Evolutionary conservation across 768 basidiomycete species (phyloP).

Genomic region (Tylopilus sp.): DNA sequence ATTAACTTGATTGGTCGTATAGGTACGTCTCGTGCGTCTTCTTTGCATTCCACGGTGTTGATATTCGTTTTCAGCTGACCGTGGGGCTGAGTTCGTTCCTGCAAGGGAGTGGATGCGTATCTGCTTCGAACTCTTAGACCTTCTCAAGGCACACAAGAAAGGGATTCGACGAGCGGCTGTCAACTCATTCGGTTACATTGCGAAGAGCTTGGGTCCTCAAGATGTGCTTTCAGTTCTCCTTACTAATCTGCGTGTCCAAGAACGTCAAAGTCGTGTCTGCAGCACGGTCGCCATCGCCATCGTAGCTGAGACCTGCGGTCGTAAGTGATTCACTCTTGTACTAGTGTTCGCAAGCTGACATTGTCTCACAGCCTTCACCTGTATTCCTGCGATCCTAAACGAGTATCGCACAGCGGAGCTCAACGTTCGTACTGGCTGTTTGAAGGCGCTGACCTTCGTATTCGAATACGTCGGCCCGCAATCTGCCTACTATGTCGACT

Average conservation of each 20-base stretch:
- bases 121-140: constrained; percentile 95
- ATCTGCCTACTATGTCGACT: constrained; percentile 95
- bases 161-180: constrained; percentile 98
- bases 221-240: constrained; percentile 94
- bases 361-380: constrained; percentile 74
- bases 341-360: constrained; percentile 3
- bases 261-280: constrained; percentile 98
- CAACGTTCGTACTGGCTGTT: constrained; percentile 97
- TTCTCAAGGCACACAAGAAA: constrained; percentile 99
- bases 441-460: constrained; percentile 97
- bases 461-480: constrained; percentile 99
- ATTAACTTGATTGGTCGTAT: constrained; percentile 99
- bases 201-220: constrained; percentile 98
- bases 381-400: constrained; percentile 97
- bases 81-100: constrained; percentile 97
- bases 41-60: neutral
- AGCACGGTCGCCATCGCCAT: constrained; percentile 98
- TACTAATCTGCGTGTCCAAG: constrained; percentile 96
- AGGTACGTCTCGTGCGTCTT: constrained; percentile 32
- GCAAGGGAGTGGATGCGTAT: constrained; percentile 99
- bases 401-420: constrained; percentile 98
- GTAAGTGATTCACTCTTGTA: constrained; percentile 27
- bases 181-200: constrained; percentile 99
- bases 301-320: constrained; percentile 90
- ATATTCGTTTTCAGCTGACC: constrained; percentile 62